phyloP scores from a whole-genome alignment of 1,284 basidiomycete genomes.

The Pseudozyma sp. region DNA sequence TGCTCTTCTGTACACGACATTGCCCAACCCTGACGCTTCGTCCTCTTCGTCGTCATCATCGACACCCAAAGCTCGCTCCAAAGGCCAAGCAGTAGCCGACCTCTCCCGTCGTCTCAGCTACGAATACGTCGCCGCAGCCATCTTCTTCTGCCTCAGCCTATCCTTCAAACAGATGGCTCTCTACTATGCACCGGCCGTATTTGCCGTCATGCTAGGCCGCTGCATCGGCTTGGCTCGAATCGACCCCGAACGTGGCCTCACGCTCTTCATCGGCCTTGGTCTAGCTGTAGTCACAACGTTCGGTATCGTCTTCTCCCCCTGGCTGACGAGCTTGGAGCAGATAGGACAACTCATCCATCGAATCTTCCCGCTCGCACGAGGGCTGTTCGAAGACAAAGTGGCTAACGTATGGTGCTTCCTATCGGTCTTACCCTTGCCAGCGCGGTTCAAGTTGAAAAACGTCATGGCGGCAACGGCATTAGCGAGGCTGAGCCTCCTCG shows the following conservation, averaged over 20 bases:
- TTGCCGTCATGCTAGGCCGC: slow-evolving; percentile 66
- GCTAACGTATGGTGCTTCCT: slow-evolving; percentile 85
- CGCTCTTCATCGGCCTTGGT: slow-evolving; percentile 79
- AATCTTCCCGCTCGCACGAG: slow-evolving; percentile 89
- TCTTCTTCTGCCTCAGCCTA: slow-evolving; percentile 84
- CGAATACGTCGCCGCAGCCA: slow-evolving; percentile 77
- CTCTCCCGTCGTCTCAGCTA: slow-evolving; percentile 64
- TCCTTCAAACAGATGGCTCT: slow-evolving; percentile 96
- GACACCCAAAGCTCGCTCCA: slow-evolving; percentile 2
- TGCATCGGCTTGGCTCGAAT: slow-evolving; percentile 81
- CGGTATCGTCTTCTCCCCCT: slow-evolving; percentile 79
- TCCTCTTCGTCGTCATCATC: slow-evolving; percentile 1
- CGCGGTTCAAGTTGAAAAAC: slow-evolving; percentile 54
- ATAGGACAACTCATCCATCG: slow-evolving; percentile 77
- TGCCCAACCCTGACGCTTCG: slow-evolving; percentile 59
- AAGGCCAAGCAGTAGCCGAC: slow-evolving; percentile 36
- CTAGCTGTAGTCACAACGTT: slow-evolving; percentile 73
- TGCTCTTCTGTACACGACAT: slow-evolving; percentile 56
- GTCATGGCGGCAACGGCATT: slow-evolving; percentile 50
- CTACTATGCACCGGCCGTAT: slow-evolving; percentile 85
- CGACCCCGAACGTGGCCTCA: slow-evolving; percentile 75
- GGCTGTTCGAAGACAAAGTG: slow-evolving; percentile 95
- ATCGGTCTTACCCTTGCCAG: slow-evolving; percentile 59
- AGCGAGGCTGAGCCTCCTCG: slow-evolving; percentile 68
- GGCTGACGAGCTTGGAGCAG: slow-evolving; percentile 76